Conservation (phyloP, 2,329 filamentous ascomycete genomes). For the Metarhizium robertsii region DNA sequence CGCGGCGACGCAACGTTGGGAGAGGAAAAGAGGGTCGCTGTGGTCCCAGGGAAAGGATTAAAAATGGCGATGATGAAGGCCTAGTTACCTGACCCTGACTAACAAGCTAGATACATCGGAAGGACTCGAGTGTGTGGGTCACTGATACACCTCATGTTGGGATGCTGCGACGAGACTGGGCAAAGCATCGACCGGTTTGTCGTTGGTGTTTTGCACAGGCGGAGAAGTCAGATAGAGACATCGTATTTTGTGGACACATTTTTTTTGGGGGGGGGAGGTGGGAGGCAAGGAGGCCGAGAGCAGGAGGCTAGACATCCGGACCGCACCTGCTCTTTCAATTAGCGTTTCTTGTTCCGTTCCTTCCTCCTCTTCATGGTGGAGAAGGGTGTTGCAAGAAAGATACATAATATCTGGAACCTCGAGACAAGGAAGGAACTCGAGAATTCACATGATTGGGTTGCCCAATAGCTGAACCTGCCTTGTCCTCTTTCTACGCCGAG, state of each 20-base stretch:
- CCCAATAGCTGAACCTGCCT: too few species aligned
- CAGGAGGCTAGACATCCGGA: background rate
- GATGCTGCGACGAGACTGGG: background rate
- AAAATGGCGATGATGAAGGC: background rate
- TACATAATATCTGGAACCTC: background rate
- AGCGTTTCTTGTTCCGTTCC: background rate
- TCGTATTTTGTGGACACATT: background rate
- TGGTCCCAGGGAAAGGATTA: conserved; percentile 2
- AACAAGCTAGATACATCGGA: background rate
- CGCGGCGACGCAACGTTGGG: background rate
- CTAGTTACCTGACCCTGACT: background rate
- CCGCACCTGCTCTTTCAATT: background rate
- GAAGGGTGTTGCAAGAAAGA: background rate
- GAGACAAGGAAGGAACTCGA: background rate
- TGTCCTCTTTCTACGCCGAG: too few species aligned
- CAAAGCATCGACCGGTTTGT: background rate
- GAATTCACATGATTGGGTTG: too few species aligned
- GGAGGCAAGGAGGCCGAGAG: too few species aligned
- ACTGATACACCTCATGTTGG: background rate
- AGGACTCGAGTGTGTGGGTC: background rate
- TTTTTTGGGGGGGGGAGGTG: background rate
- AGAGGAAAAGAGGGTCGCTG: conserved; percentile 8
- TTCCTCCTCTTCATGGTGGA: background rate
- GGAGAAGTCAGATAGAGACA: background rate
- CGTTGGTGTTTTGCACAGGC: background rate